A percentile compares a stretch with the other conserved stretches of the same genome.
Evolutionary conservation across 495 filamentous ascomycete species (phyloP).

Genomic region (Massariosphaeria phaeospora): DNA sequence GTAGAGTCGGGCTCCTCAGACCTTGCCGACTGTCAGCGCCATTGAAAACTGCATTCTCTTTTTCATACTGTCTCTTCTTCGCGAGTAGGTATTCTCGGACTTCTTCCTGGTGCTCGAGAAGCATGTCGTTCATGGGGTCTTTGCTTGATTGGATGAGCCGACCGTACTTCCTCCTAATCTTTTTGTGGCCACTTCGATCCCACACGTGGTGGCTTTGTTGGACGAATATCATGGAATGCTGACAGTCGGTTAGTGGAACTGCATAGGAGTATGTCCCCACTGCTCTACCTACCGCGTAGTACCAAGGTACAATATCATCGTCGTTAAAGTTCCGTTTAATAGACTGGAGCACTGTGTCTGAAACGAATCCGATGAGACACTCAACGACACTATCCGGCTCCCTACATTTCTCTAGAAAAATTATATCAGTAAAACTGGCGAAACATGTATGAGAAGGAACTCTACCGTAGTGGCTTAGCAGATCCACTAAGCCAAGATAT

Average conservation of each 20-base stretch:
- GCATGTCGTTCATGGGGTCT: slow-evolving; percentile 38
- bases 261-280: too few relatives aligned
- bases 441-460: not conserved
- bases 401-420: slow-evolving; percentile 29
- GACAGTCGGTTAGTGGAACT: too few relatives aligned
- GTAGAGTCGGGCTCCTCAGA: slow-evolving; percentile 5
- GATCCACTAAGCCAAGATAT: slow-evolving; percentile 43
- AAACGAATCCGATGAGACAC: slow-evolving; percentile 37
- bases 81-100: slow-evolving; percentile 31
- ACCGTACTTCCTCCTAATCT: slow-evolving; percentile 39
- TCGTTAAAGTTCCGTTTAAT: slow-evolving; percentile 37
- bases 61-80: slow-evolving; percentile 35
- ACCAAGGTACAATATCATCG: slow-evolving; percentile 43
- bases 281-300: slow-evolving; percentile 33
- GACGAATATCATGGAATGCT: slow-evolving; percentile 61
- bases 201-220: slow-evolving; percentile 66
- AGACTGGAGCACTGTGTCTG: slow-evolving; percentile 41
- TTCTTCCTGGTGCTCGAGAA: slow-evolving; percentile 34
- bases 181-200: slow-evolving; percentile 40
- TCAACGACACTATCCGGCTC: slow-evolving; percentile 28
- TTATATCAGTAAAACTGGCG: slow-evolving; percentile 10
- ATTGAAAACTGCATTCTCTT: not conserved
- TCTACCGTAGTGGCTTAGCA: slow-evolving; percentile 43
- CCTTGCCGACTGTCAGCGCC: slow-evolving; percentile 3
- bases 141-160: slow-evolving; percentile 31